Base-by-base conservation (phyloP, 345 rosid genomes). In the Draba incana region DNA sequence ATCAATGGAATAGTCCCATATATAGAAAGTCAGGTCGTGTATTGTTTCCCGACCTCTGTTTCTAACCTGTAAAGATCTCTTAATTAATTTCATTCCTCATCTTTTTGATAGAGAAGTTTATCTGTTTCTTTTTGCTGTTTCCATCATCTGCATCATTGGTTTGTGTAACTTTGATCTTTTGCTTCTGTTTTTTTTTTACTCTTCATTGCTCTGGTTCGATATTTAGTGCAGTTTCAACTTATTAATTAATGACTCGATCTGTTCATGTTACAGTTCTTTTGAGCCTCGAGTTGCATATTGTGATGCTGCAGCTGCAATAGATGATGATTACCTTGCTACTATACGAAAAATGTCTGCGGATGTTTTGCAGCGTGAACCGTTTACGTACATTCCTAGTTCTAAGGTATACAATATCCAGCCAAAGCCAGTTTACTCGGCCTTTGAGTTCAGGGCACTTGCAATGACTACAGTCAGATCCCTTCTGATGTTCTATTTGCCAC, bases 401-500 rank as follows among this genome's bases (percentile, higher is more conserved):
- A 95, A 95, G 82, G 81, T 84, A 71, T 95, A 95, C 75, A 72
- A 81, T 20, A 67, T 92, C 49, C 88, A 86, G 60, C 77, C 88
- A 48, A 95, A 92, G 57, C 93, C 97, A 55, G 77, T 94, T 20
- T 82, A 78, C 78, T 89, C 99, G 3, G 98, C 98, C 50, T 92
- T 92, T 24, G 97, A 92, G 79, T 75, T 81, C 68, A 85, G 78
- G 74, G 78, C 87, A 71, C 77, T 92, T 67, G 89, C 93, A 25
- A 69, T 95, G 85, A 89, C 96, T 42, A 82, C 94, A 12, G 69
- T 95, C 75, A 86, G 99, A 80, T 92, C 96, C 31, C 93, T 95
- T 64, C 68, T 95, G 48, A 58, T 84, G 81, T 89, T 69, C 78
- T 92, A 89, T 85, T 80, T 95, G 84, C 98, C 99, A 58, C 86